These are phyloP conservation scores for Rhizopogon vesiculosus DNA, from an alignment of 768 basidiomycete species.

Conservation along the genomic window DNA sequence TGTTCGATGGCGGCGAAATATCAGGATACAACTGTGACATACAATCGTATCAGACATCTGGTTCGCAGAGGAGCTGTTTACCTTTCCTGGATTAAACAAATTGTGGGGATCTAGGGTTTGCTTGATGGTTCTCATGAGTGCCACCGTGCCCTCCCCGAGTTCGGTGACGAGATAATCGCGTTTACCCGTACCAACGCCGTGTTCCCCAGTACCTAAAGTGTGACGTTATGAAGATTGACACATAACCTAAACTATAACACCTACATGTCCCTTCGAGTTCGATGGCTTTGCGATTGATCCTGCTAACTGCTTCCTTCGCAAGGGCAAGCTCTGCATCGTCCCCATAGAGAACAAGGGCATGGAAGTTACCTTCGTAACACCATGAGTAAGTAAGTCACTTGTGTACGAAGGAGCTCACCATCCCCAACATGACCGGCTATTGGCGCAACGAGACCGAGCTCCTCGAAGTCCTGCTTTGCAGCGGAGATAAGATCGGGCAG, in stretches of 20 bases:
- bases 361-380: conserved; percentile 37
- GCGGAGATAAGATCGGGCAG: conserved; percentile 33
- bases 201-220: conserved; percentile 33
- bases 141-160: conserved; percentile 44
- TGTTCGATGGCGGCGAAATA: neutral
- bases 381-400: neutral
- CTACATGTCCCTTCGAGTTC: conserved; percentile 31
- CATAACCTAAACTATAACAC: conserved; percentile 1
- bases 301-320: conserved; percentile 25
- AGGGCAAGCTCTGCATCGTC: conserved; percentile 30
- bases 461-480: conserved; percentile 41
- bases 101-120: conserved; percentile 38
- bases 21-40: conserved; percentile 10
- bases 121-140: conserved; percentile 49
- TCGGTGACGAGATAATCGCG: conserved; percentile 43
- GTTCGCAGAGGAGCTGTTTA: conserved; percentile 5
- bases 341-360: conserved; percentile 32
- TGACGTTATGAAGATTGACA: neutral
- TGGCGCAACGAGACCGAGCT: conserved; percentile 35
- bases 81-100: conserved; percentile 47
- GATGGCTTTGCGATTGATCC: conserved; percentile 31
- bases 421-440: conserved; percentile 43
- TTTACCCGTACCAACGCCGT: conserved; percentile 45
- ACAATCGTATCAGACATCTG: neutral
- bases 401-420: conserved; percentile 15